A percentile compares a stretch with the other conserved stretches of the same genome.
Conservation (phyloP, 768 basidiomycete genomes). For the Auricularia auricula-judae region DNA sequence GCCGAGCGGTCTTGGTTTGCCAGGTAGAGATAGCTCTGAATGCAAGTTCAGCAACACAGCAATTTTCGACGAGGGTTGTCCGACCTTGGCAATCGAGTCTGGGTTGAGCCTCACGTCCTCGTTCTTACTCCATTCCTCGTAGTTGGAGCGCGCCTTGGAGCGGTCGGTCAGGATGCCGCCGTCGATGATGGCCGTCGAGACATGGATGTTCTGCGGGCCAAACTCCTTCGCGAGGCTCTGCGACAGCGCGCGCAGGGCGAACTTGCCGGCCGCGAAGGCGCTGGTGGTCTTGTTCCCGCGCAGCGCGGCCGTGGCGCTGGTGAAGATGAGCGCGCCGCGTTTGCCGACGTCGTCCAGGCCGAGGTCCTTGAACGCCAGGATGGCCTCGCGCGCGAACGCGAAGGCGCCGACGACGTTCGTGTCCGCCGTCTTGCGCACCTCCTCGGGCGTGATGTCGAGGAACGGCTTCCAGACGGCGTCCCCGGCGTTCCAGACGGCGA, state of each 20-base stretch:
- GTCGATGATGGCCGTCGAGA: constrained; percentile 62
- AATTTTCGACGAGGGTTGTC: neutral
- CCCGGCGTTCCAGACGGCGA: constrained; percentile 55
- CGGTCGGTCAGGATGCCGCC: constrained; percentile 27
- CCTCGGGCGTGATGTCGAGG: constrained; percentile 48
- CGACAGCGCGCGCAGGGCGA: constrained; percentile 47
- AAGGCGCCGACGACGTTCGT: constrained; percentile 48
- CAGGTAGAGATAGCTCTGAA: constrained; percentile 55
- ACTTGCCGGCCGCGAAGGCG: constrained; percentile 54
- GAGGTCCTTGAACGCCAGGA: constrained; percentile 43
- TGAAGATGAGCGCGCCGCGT: constrained; percentile 58
- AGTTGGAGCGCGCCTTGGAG: constrained; percentile 8
- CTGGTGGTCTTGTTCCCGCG: constrained; percentile 54
- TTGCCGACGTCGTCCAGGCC: constrained; percentile 30
- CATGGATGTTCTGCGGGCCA: constrained; percentile 60
- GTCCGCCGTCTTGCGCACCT: constrained; percentile 39
- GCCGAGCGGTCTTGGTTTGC: constrained; percentile 58
- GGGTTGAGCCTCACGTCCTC: constrained; percentile 33
- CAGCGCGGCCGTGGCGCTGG: constrained; percentile 58
- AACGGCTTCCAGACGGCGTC: constrained; percentile 55
- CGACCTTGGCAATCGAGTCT: neutral
- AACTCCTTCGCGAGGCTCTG: constrained; percentile 72
- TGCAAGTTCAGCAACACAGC: neutral
- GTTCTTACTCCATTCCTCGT: constrained; percentile 30
- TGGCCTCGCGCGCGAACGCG: constrained; percentile 51